phyloP scores from a whole-genome alignment of 768 basidiomycete species.

The Mycena vitilis region DNA sequence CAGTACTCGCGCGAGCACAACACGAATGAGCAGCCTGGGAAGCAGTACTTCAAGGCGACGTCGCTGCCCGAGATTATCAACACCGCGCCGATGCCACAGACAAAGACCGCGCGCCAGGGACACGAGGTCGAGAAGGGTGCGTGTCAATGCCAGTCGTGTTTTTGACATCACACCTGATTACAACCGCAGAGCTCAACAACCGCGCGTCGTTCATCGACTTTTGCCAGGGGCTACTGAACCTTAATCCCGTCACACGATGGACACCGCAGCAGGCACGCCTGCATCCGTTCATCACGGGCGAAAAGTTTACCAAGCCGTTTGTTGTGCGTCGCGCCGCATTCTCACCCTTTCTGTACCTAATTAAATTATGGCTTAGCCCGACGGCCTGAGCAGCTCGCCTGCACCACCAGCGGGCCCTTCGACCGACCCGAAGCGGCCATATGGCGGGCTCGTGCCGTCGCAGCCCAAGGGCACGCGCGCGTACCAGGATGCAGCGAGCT shows the following conservation, averaged over 20 bases:
- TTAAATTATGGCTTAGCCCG: conserved; percentile 55
- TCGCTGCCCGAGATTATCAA: conserved; percentile 96
- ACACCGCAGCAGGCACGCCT: conserved; percentile 94
- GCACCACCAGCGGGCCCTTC: conserved; percentile 43
- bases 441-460: conserved; percentile 92
- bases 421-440: conserved; percentile 85
- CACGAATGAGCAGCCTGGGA: conserved; percentile 96
- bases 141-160: conserved; percentile 34
- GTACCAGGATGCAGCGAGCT: conserved; percentile 91
- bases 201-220: conserved; percentile 97
- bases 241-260: conserved; percentile 97
- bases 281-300: conserved; percentile 98
- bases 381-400: conserved; percentile 51
- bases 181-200: conserved; percentile 84
- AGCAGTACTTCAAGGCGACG: conserved; percentile 98
- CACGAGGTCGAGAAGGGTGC: conserved; percentile 93
- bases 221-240: conserved; percentile 91
- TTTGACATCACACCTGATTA: conserved; percentile 19
- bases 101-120: conserved; percentile 79
- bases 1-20: conserved; percentile 95
- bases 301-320: conserved; percentile 91
- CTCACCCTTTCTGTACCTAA: conserved; percentile 22
- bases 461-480: conserved; percentile 87
- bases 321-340: conserved; percentile 61
- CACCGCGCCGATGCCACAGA: conserved; percentile 90